Conservation (phyloP, 108 stramenopile species). For the Aurantiochytrium sp. region DNA sequence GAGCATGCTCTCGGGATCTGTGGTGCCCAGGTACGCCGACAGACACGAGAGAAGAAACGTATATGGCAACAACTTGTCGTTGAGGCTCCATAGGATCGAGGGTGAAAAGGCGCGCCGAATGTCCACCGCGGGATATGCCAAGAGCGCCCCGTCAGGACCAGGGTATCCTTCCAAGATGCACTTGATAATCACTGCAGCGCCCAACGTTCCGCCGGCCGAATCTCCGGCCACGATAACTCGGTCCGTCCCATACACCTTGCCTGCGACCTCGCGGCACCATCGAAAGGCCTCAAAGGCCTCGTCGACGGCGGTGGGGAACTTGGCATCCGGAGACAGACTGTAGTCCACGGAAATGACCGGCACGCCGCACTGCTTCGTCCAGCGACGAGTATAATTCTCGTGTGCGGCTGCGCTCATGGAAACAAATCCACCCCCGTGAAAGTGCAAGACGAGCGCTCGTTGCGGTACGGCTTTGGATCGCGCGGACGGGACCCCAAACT, state of each 20-base stretch:
- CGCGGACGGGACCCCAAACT: neutral
- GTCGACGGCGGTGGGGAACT: neutral
- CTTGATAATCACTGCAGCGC: neutral
- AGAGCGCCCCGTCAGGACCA: neutral
- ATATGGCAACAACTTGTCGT: neutral
- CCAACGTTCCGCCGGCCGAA: neutral
- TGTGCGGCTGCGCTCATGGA: neutral
- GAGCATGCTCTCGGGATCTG: neutral
- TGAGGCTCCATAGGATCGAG: neutral
- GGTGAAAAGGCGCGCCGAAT: neutral
- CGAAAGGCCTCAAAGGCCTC: neutral
- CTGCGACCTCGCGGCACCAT: neutral
- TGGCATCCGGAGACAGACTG: neutral
- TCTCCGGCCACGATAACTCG: neutral
- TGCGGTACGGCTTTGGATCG: neutral
- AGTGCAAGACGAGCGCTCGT: neutral
- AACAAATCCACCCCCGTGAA: conserved; percentile 3
- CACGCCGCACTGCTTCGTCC: neutral
- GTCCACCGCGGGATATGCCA: neutral
- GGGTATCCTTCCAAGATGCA: conserved; percentile 10
- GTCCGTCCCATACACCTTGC: neutral
- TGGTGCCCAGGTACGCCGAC: neutral
- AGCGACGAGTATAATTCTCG: conserved; percentile 4
- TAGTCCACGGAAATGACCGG: neutral
- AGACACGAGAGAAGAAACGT: neutral